These are phyloP conservation scores for Pleurotus sapidus DNA, from an alignment of 768 basidiomycete genomes.

Conservation along the genomic window DNA sequence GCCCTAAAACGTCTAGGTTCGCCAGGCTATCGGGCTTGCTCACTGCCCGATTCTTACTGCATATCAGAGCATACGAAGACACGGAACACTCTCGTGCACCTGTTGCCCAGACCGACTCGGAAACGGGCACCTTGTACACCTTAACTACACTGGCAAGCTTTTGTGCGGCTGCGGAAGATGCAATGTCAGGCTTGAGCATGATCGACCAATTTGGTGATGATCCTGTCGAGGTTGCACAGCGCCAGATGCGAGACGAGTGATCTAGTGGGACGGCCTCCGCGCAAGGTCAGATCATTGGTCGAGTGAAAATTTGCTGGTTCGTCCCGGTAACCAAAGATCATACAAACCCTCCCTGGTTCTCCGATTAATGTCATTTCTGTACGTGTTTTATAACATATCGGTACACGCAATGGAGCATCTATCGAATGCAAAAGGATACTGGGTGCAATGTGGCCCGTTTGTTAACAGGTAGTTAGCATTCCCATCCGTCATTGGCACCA, in stretches of 20 bases:
- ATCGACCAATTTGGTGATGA: constrained; percentile 5
- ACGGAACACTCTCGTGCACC: neutral
- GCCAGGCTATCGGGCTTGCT: constrained; percentile 17
- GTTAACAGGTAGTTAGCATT: too few species aligned
- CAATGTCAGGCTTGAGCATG: neutral
- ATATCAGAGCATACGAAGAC: constrained; percentile 15
- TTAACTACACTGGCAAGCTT: neutral
- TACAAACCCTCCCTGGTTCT: too few species aligned
- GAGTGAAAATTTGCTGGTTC: too few species aligned
- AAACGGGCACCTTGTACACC: neutral
- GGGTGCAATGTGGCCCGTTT: too few species aligned
- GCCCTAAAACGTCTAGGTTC: neutral
- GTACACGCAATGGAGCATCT: too few species aligned
- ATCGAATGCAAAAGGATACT: too few species aligned
- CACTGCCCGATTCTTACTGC: constrained; percentile 20
- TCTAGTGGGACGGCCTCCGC: neutral
- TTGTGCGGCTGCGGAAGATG: neutral
- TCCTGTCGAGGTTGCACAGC: neutral
- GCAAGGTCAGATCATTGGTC: too few species aligned
- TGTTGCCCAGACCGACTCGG: neutral
- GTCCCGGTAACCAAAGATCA: too few species aligned
- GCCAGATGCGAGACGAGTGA: neutral
- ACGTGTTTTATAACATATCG: too few species aligned
- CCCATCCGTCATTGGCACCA: too few species aligned
- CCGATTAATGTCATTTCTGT: too few species aligned